phyloP scores from a whole-genome alignment of 164 flowering plant genomes.

The Chimonanthus salicifolius region DNA sequence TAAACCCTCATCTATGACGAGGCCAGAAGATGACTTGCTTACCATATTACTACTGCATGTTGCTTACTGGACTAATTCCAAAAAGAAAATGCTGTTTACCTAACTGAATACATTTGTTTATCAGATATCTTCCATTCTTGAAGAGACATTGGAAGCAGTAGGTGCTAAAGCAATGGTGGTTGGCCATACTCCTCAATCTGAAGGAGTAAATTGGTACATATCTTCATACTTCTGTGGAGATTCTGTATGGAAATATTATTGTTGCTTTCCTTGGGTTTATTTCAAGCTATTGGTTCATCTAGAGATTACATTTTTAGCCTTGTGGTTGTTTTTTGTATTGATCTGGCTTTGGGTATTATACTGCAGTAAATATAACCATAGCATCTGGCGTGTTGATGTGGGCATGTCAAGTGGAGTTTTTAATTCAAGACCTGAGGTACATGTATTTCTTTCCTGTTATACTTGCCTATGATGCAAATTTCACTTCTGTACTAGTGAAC shows the following conservation, averaged over 20 bases:
- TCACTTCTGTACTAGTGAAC: background rate
- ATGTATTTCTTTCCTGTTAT: background rate
- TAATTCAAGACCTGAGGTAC: slow-evolving; percentile 91
- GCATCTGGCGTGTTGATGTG: slow-evolving; percentile 87
- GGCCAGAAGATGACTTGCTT: too few species aligned
- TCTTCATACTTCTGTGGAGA: slow-evolving; percentile 1
- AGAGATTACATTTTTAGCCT: background rate
- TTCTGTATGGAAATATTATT: background rate
- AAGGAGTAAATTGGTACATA: slow-evolving; percentile 74
- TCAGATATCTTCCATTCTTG: slow-evolving; percentile 62
- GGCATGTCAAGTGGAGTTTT: slow-evolving; percentile 97
- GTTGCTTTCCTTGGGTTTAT: background rate
- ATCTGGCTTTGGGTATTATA: slow-evolving; percentile 7
- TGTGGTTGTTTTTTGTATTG: background rate
- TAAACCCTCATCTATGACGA: too few species aligned
- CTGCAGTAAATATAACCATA: slow-evolving; percentile 66
- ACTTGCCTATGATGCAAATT: background rate
- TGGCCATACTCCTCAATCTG: slow-evolving; percentile 90
- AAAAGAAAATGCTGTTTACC: background rate
- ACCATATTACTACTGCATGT: too few species aligned
- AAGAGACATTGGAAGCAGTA: slow-evolving; percentile 61
- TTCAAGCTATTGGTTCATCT: background rate
- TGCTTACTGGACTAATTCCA: too few species aligned
- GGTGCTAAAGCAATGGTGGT: slow-evolving; percentile 95
- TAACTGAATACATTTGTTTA: slow-evolving; percentile 2